phyloP scores from a whole-genome alignment of 176 grass and related monocot species.

The Cenchrus purpureus region DNA sequence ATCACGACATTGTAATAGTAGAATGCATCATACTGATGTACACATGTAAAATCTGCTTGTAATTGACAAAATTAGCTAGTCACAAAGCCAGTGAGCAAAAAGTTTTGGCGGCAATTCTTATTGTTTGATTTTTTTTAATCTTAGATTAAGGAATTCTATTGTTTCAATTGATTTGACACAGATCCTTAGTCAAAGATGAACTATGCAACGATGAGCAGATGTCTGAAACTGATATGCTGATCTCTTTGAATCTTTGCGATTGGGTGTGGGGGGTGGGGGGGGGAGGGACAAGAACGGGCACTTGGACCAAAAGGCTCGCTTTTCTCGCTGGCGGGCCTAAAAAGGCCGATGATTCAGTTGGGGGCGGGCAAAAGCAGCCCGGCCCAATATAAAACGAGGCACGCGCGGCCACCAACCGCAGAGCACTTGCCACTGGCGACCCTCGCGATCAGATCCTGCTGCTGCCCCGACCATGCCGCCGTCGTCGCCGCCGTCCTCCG shows the following conservation, averaged over 20 bases:
- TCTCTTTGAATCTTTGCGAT: background rate
- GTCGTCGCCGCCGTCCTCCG: slow-evolving; percentile 28
- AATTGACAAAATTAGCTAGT: background rate
- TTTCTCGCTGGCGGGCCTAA: background rate
- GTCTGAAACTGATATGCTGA: background rate
- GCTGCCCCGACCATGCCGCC: background rate
- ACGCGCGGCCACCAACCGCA: background rate
- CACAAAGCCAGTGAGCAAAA: background rate
- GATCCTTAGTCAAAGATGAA: background rate
- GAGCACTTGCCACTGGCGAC: background rate
- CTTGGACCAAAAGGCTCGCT: background rate
- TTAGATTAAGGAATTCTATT: background rate
- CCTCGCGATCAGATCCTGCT: slow-evolving; percentile 35
- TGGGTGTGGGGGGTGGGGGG: too few species aligned
- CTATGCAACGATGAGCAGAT: background rate
- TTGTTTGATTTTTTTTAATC: background rate
- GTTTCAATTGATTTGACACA: background rate
- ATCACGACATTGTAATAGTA: background rate
- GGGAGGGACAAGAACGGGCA: background rate
- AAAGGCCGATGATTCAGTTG: background rate
- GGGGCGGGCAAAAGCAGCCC: background rate
- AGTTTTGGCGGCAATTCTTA: slow-evolving; percentile 28
- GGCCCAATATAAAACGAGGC: slow-evolving; percentile 1
- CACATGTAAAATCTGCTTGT: slow-evolving; percentile 3
- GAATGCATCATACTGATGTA: background rate